These are phyloP conservation scores for Gracilaria vermiculophylla DNA, from an alignment of 23 red algal genomes.

Conservation along the genomic window DNA sequence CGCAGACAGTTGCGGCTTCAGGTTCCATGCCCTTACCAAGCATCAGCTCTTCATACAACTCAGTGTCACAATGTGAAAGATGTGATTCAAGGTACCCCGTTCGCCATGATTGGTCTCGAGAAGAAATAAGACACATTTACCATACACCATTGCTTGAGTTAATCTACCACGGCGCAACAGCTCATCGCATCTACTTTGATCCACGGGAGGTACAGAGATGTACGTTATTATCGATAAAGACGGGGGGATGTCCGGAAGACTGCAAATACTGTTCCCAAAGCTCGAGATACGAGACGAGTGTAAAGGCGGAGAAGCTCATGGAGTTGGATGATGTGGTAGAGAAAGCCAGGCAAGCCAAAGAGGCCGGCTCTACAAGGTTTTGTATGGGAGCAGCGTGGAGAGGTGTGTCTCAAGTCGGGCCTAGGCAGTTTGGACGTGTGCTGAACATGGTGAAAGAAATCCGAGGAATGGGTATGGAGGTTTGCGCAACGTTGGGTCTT, in stretches of 20 bases:
- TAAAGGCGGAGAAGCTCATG: constrained; percentile 90
- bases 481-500: constrained; percentile 95
- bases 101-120: constrained; percentile 86
- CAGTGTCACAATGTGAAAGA: background rate
- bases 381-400: constrained; percentile 99
- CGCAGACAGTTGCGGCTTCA: constrained; percentile 20
- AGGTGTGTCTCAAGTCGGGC: constrained; percentile 88
- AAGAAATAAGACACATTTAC: constrained; percentile 79
- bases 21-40: background rate
- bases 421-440: constrained; percentile 87
- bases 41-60: background rate
- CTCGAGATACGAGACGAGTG: constrained; percentile 72
- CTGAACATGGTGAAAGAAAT: constrained; percentile 86
- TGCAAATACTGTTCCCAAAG: constrained; percentile 98
- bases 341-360: constrained; percentile 72
- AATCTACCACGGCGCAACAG: constrained; percentile 83
- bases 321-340: constrained; percentile 69
- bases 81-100: constrained; percentile 49
- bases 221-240: constrained; percentile 96
- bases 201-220: constrained; percentile 90
- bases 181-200: constrained; percentile 84
- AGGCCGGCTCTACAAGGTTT: constrained; percentile 92
- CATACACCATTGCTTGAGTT: constrained; percentile 81
- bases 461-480: constrained; percentile 92
- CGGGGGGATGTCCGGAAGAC: constrained; percentile 96